Percentiles rank a stretch among this genome's conserved stretches.
Evolutionary conservation across 495 filamentous ascomycete genomes (phyloP).

Genomic region (Aspergillus conjunctus): DNA sequence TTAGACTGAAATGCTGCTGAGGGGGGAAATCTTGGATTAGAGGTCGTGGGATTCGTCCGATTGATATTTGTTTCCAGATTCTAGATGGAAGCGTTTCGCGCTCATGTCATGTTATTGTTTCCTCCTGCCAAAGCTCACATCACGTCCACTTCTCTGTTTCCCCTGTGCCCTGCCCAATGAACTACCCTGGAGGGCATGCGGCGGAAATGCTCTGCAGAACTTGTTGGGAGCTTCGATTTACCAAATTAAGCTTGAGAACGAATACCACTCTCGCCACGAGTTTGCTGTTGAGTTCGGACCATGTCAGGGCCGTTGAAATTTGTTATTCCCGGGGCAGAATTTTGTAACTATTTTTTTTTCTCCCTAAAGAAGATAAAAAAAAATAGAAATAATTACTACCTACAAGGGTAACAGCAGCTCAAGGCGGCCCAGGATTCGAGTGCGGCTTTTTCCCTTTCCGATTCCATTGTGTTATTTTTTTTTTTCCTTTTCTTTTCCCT

Average conservation of each 20-base stretch:
- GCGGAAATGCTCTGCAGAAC: constrained; percentile 33
- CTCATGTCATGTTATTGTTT: constrained; percentile 26
- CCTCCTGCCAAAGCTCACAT: constrained; percentile 26
- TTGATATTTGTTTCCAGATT: constrained; percentile 31
- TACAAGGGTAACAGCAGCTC: constrained; percentile 32
- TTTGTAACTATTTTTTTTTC: constrained; percentile 6
- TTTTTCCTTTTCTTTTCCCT: not conserved
- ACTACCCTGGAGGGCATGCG: constrained; percentile 31
- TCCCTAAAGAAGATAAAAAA: constrained; percentile 3
- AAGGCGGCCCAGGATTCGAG: constrained; percentile 32
- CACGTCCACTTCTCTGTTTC: constrained; percentile 24
- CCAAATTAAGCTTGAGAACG: constrained; percentile 30
- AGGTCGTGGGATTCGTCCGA: constrained; percentile 22
- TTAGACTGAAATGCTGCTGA: constrained; percentile 3
- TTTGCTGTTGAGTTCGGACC: constrained; percentile 33
- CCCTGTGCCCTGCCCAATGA: constrained; percentile 26
- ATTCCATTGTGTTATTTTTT: not conserved
- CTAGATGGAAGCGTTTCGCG: constrained; percentile 17
- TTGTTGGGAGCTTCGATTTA: constrained; percentile 28
- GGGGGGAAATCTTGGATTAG: constrained; percentile 6
- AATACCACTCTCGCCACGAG: constrained; percentile 42
- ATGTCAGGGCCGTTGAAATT: constrained; percentile 37
- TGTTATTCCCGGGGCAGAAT: constrained; percentile 16
- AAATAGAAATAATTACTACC: constrained; percentile 22
- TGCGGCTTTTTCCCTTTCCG: not conserved